Base-by-base conservation (phyloP, 768 basidiomycete species). In the Boletus sensibilis region DNA sequence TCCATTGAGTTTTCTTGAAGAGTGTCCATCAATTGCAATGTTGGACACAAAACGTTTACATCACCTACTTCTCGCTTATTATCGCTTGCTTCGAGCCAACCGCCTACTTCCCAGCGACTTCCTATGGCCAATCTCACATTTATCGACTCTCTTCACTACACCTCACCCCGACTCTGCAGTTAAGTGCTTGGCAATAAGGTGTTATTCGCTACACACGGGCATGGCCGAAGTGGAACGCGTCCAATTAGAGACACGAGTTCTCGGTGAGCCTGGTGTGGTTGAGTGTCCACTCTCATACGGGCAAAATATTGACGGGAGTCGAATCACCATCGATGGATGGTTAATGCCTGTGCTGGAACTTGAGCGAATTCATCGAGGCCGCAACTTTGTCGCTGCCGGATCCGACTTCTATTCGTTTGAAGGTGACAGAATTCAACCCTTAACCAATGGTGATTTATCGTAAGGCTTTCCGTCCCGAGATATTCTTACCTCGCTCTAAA, bases 151-250 rank as follows among this genome's bases (percentile, higher is more conserved):
- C 4, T 73, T 84, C 43, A 69, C 64, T 46, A 73, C 80, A 0
- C 73, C 85, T 23, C 79, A 85, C 59, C 80, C 85, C 12, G 87
- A 94, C 64, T 65, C 74, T 40, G 89, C 82, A 1, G 81, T 86
- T 29, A 81, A 82, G 13, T 75, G 87, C 23, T 75, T 97, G 10
- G 85, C 92, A 8, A 86, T 93, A 23, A 80, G 83, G 11, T 90
- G 90, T 66, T 92, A 93, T 71, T 82, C 89, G 0, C 67, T 85
- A 44, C 89, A 91, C 62, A 82, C 80, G 47, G 82, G 87, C 6
- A 89, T 94, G 85, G 82, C 84, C 18, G 92, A 96, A 70, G 81
- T 76, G 0, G 87, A 90, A 58, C 82, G 90, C 31, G 80, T 82
- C 34, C 81, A 81, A 50, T 65, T 90, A 55, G 92, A 93, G 70